Percentiles rank a stretch among this genome's conserved stretches.
Conservation (phyloP, 345 rosid genomes). For the Linum trigynum region DNA sequence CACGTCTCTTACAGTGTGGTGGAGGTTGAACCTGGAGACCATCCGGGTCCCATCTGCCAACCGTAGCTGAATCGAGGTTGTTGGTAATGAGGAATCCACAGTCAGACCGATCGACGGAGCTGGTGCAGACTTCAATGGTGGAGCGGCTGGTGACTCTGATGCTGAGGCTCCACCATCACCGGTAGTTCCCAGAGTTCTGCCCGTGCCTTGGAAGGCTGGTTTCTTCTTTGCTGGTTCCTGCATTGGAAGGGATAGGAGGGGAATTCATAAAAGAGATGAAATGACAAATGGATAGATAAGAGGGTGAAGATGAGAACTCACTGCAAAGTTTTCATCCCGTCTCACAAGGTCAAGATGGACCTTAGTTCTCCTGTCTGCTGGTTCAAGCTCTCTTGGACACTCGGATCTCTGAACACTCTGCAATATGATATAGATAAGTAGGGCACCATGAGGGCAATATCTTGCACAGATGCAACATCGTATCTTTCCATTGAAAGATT, state of each 20-base stretch:
- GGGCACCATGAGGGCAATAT: background rate
- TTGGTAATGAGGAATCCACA: conserved; percentile 48
- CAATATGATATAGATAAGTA: conserved; percentile 10
- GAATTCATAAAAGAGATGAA: background rate
- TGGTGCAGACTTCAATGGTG: conserved; percentile 33
- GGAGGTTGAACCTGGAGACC: conserved; percentile 61
- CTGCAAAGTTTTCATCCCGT: conserved; percentile 59
- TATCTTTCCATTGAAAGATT: too few species aligned
- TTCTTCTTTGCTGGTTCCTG: conserved; percentile 49
- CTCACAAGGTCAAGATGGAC: conserved; percentile 71
- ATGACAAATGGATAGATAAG: background rate
- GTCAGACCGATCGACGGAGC: conserved; percentile 45
- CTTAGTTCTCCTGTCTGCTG: conserved; percentile 44
- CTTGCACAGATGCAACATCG: background rate
- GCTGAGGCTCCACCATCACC: background rate
- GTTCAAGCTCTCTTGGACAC: conserved; percentile 79
- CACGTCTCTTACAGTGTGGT: conserved; percentile 64
- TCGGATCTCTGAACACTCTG: conserved; percentile 71
- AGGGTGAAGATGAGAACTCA: conserved; percentile 16
- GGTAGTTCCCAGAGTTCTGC: conserved; percentile 45
- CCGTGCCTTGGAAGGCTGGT: conserved; percentile 36
- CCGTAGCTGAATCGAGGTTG: conserved; percentile 77
- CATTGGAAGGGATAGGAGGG: background rate
- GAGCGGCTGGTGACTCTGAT: conserved; percentile 19
- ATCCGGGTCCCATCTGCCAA: conserved; percentile 74